Conservation (phyloP, 768 basidiomycete genomes). For the Auricularia cornea region DNA sequence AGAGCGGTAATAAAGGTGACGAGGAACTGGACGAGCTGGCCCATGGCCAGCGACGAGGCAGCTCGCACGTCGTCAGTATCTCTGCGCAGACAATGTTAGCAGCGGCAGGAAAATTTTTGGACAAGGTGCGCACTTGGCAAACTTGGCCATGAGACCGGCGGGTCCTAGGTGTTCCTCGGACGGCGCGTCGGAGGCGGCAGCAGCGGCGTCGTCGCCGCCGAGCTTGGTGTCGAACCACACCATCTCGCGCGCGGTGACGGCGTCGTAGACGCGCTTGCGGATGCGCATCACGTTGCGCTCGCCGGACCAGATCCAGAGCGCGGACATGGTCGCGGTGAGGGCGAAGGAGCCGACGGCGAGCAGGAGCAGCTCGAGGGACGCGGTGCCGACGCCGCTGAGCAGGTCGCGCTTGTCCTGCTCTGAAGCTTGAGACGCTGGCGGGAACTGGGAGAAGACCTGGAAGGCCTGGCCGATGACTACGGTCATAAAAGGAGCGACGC, state of each 20-base stretch:
- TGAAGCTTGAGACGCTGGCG: conserved; percentile 20
- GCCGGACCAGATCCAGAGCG: conserved; percentile 81
- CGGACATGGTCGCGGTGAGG: conserved; percentile 65
- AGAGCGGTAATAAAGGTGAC: conserved; percentile 74
- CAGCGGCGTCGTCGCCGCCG: conserved; percentile 41
- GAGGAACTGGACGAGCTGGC: conserved; percentile 70
- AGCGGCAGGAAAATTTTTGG: conserved; percentile 2
- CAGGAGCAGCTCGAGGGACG: conserved; percentile 57
- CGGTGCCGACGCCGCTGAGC: conserved; percentile 47
- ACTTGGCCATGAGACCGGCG: conserved; percentile 89
- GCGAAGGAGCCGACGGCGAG: conserved; percentile 58
- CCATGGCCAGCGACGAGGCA: conserved; percentile 73
- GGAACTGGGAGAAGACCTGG: conserved; percentile 57
- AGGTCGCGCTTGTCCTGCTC: conserved; percentile 12
- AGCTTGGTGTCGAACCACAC: conserved; percentile 87
- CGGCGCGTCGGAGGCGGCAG: conserved; percentile 29
- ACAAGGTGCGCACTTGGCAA: conserved; percentile 52
- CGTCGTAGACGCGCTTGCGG: conserved; percentile 56
- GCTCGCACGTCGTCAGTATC: conserved; percentile 92
- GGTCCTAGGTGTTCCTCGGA: conserved; percentile 58
- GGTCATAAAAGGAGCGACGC: conserved; percentile 82
- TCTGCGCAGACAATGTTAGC: conserved; percentile 31
- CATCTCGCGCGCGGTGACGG: conserved; percentile 64
- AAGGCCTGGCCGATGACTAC: conserved; percentile 70
- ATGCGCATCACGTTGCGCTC: conserved; percentile 69